These are phyloP conservation scores for Heterobasidion parviporum DNA, from an alignment of 1,284 basidiomycete genomes.

Conservation along the genomic window DNA sequence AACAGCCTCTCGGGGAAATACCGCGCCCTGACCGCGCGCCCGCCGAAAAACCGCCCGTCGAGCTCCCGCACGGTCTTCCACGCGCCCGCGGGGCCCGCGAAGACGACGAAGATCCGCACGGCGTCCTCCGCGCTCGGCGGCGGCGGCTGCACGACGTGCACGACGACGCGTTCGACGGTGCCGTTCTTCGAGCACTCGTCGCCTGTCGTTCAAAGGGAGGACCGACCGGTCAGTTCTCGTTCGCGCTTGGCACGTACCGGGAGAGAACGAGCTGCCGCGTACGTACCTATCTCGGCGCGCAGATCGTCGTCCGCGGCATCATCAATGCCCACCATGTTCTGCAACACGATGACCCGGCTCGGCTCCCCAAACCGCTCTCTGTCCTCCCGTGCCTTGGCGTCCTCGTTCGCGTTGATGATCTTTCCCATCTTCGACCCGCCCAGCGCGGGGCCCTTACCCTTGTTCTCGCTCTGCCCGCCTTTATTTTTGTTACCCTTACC, in stretches of 20 bases:
- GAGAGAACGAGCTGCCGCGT: conserved; percentile 8
- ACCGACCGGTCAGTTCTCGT: conserved; percentile 3
- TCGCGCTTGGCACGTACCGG: not conserved
- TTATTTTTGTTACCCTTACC: conserved; percentile 26
- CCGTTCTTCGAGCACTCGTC: conserved; percentile 88
- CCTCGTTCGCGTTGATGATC: conserved; percentile 83
- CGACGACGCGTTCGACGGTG: conserved; percentile 81
- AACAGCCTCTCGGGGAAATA: conserved; percentile 75
- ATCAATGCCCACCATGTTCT: conserved; percentile 78
- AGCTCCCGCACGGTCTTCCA: conserved; percentile 91
- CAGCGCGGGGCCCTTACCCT: conserved; percentile 23
- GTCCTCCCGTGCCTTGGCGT: conserved; percentile 66
- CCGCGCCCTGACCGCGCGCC: conserved; percentile 71
- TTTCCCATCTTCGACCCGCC: conserved; percentile 63
- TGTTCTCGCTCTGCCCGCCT: conserved; percentile 6
- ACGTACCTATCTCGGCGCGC: conserved; percentile 76
- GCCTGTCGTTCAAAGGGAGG: conserved; percentile 32
- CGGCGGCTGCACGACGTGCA: conserved; percentile 68
- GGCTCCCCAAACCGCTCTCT: conserved; percentile 77
- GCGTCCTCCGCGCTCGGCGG: conserved; percentile 55
- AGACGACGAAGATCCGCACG: conserved; percentile 80
- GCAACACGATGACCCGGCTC: conserved; percentile 80
- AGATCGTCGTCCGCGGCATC: conserved; percentile 84
- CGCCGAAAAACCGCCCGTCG: conserved; percentile 87
- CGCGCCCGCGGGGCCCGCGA: conserved; percentile 83